Evolutionary conservation across 306 rosid species (phyloP), one percentile per base, ranked within the genome.

Genomic region (Cucurbita maxima): DNA sequence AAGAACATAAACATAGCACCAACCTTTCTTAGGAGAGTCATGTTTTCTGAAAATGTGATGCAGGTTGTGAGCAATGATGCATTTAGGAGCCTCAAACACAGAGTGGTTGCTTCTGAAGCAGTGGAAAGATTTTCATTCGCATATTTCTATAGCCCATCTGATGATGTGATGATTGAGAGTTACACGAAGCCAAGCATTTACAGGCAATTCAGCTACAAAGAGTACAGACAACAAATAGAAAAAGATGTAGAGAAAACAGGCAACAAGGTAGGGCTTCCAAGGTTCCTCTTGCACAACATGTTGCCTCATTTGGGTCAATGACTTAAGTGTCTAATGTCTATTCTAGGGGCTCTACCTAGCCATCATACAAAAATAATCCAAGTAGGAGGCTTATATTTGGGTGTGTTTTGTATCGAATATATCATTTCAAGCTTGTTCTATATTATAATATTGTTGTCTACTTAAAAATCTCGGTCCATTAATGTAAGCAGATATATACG

Each of bases 41-140:
- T 10, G 3, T 25, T 30, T 48, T 6, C 22, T n/a, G 7, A 30
- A 30, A 30, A 30, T 3, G 34, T 30, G 40, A 5, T 67, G 81
- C 84, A 86, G 96, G 96, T 92, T 55, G 9, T 86, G 78, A 89
- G 94, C 87, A 92, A 92, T 84, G 91, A 82, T 15, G 75, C 64
- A 14, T 92, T 87, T 84, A 83, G 52, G 51, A 92, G 96, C 87
- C 82, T 85, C 7, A 83, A 60, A 52, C 96, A 92, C 81, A 22
- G 83, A 77, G 97, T 87, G 63, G 59, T 83, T 25, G 82, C 80
- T 7, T 52, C 75, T 41, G 77, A 76, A 75, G 81, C 51, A 61
- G 83, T 69, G 3, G 92, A 87, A 55, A 85, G 97, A 58, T 85
- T 83, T 37, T 92, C 94, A 0, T 71, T 85, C 72, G 97, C 96